These are phyloP conservation scores for Novymonas esmeraldas DNA, from an alignment of 208 protist species.

Conservation along the genomic window DNA sequence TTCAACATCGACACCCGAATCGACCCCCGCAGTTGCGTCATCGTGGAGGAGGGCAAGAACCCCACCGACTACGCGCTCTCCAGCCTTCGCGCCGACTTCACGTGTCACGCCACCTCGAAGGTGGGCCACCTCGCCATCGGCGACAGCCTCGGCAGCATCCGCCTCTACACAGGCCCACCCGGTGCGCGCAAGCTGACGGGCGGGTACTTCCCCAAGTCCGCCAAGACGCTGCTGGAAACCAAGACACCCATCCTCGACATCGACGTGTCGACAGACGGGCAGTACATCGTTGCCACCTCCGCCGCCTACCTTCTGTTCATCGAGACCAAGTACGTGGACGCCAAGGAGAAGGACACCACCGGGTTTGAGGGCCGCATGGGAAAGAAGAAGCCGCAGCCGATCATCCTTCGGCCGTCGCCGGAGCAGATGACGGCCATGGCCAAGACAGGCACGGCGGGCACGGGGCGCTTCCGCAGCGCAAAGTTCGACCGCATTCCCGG, in stretches of 20 bases:
- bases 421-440: conserved; percentile 45
- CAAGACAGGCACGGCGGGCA: conserved; percentile 37
- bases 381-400: conserved; percentile 48
- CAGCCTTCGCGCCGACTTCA: conserved; percentile 41
- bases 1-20: conserved; percentile 78
- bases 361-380: conserved; percentile 63
- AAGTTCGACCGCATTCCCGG: conserved; percentile 48
- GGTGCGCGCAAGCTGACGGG: conserved; percentile 44
- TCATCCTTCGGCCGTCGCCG: conserved; percentile 48
- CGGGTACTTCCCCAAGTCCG: conserved; percentile 53
- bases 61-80: conserved; percentile 42
- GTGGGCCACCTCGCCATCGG: conserved; percentile 64
- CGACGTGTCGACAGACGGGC: conserved; percentile 64
- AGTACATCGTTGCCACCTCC: conserved; percentile 62
- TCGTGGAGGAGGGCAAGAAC: conserved; percentile 43
- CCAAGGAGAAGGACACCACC: conserved; percentile 26
- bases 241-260: conserved; percentile 54
- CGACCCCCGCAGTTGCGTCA: conserved; percentile 43
- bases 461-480: conserved; percentile 45
- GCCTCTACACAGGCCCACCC: conserved; percentile 66
- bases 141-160: conserved; percentile 51
- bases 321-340: conserved; percentile 47
- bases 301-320: conserved; percentile 47
- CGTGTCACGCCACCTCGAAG: conserved; percentile 61
- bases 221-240: conserved; percentile 62